Base-by-base conservation (phyloP, 2,329 filamentous ascomycete genomes). In the Phialocephala subalpina region DNA sequence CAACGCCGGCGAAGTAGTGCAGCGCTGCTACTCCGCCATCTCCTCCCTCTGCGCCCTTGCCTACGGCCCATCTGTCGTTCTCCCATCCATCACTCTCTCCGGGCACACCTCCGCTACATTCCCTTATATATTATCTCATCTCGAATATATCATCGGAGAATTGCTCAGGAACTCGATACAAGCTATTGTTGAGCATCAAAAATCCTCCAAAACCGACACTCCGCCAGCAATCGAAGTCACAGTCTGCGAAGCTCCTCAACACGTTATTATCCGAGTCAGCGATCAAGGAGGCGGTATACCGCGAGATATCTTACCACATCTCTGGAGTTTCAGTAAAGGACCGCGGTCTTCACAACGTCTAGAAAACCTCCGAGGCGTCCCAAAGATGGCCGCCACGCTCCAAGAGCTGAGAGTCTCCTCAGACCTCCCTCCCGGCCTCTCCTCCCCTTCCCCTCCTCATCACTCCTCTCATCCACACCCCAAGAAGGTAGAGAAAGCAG, bases 301-400 rank as follows among this genome's bases (percentile, higher is more conserved):
- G 0, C 88, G 90, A 58, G 92, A 96, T 52, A 88, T 95, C 65
- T 82, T 97, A 25, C 94, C 95, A 0, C 92, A 97, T 76, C 85
- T 99, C 6, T 99, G 97, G 96, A 97, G 94, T 29, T 99, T 99
- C 78, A 94, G 90, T 79, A 98, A 98, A 80, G 95, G 95, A 0
- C 93, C 94, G 1, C 88, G 93, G 40, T 92, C 89, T 65, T 84
- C 90, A 70, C 86, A 88, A 67, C 88, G 93, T 3, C 84, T 98
- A n/a, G 84, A 92, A 73, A 98, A 97, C 77, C 85, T 99, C 9
- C 88, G 87, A 12, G 89, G 91, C 69, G 95, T 99, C 2, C 96
- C 96, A 2, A 92, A 92, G 67, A 91, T 99, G 85, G 92, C 95
- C 14, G 96, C 94, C 22, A 99, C 95, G 0, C 89, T 97, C 82